These are phyloP conservation scores for Tetrahymena borealis DNA, from an alignment of 73 alveolate genomes.

Conservation along the genomic window DNA sequence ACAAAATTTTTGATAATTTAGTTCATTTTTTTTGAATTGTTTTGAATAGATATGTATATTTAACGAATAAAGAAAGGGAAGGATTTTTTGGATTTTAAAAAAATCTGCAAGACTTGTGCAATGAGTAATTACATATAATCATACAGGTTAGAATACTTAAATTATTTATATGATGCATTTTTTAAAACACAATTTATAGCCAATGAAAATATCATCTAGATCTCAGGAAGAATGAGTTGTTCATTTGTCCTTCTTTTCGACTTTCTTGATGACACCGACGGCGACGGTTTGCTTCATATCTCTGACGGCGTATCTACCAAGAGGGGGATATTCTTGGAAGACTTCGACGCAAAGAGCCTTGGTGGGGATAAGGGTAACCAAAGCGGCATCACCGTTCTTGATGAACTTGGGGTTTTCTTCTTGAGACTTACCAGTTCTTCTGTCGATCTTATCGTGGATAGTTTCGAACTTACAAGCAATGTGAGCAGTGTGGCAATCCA, in stretches of 20 bases:
- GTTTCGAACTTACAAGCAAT: conserved; percentile 88
- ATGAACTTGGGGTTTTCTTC: conserved; percentile 86
- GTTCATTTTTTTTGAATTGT: background rate
- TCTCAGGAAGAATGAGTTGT: background rate
- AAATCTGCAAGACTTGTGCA: background rate
- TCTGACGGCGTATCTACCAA: conserved; percentile 96
- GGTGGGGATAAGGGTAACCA: conserved; percentile 74
- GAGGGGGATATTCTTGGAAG: conserved; percentile 83
- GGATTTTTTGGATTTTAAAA: background rate
- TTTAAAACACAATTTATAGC: background rate
- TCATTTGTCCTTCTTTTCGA: conserved; percentile 22
- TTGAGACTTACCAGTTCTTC: conserved; percentile 81
- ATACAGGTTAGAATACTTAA: background rate
- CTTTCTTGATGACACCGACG: conserved; percentile 81
- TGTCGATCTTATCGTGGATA: conserved; percentile 68
- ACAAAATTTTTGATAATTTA: no score
- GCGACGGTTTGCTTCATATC: conserved; percentile 96
- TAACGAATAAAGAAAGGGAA: background rate
- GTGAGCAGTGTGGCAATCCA: conserved; percentile 96
- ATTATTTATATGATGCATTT: background rate
- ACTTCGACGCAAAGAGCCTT: conserved; percentile 88
- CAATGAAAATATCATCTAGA: background rate
- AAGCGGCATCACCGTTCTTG: conserved; percentile 86
- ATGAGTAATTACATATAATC: background rate
- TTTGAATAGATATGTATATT: background rate